A percentile compares a stretch with the other conserved stretches of the same genome.
Conservation (phyloP, 1,284 basidiomycete species). For the Coniophora puteana region DNA sequence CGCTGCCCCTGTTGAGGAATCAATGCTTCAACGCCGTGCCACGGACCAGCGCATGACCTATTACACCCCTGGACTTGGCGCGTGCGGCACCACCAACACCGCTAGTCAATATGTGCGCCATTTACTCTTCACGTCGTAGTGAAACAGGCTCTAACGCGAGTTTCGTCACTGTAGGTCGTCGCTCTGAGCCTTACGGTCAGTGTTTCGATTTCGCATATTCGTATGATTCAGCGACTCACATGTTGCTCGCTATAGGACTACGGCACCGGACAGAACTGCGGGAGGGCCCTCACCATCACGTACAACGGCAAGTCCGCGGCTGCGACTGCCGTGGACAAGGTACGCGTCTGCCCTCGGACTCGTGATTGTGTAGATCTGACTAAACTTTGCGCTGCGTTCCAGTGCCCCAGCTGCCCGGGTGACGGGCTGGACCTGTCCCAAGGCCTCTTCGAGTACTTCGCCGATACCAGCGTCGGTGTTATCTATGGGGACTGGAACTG, state of each 20-base stretch:
- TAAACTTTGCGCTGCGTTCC: too few species aligned
- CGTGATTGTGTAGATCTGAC: not conserved
- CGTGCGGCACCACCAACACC: slow-evolving; percentile 21
- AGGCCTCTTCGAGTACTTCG: slow-evolving; percentile 44
- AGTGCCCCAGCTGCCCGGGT: slow-evolving; percentile 37
- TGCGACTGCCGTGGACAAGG: slow-evolving; percentile 54
- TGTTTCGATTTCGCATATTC: not conserved
- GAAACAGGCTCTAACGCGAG: not conserved
- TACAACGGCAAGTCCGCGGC: slow-evolving; percentile 48
- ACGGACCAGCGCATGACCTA: too few species aligned
- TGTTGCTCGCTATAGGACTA: slow-evolving; percentile 30
- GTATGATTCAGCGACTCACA: slow-evolving; percentile 2
- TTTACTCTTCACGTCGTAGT: not conserved
- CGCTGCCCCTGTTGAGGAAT: too few species aligned
- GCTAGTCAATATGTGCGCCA: slow-evolving; percentile 22
- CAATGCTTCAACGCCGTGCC: too few species aligned
- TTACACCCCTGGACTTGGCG: too few species aligned
- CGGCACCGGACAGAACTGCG: slow-evolving; percentile 43
- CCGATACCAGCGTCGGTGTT: slow-evolving; percentile 26
- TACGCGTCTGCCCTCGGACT: slow-evolving; percentile 13
- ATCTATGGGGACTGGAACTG: slow-evolving; percentile 39
- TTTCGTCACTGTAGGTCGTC: slow-evolving; percentile 33
- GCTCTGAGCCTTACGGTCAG: slow-evolving; percentile 37
- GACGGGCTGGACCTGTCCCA: slow-evolving; percentile 47
- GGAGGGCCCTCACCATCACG: slow-evolving; percentile 50